Conservation (phyloP, 345 rosid species). For the Bruguiera gymnorhiza region DNA sequence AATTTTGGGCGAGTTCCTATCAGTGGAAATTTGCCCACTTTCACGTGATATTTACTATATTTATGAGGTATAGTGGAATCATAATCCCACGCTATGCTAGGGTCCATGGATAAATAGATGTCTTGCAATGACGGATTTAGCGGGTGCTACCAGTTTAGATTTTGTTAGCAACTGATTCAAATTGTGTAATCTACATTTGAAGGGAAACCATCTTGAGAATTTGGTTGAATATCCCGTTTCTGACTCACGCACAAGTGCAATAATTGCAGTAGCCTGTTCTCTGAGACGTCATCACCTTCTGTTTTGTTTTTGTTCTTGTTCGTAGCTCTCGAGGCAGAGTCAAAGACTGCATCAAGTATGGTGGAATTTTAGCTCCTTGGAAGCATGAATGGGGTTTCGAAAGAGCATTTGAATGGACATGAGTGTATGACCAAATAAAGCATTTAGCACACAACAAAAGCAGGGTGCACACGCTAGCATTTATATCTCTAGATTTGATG, state of each 20-base stretch:
- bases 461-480: slow-evolving; percentile 64
- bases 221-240: not conserved
- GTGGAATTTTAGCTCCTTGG: slow-evolving; percentile 24
- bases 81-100: too few species aligned
- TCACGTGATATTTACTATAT: too few species aligned
- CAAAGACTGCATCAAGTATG: slow-evolving; percentile 39
- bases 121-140: too few species aligned
- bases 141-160: too few species aligned
- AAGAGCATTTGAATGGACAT: slow-evolving; percentile 24
- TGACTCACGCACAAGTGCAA: not conserved
- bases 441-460: slow-evolving; percentile 39
- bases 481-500: slow-evolving; percentile 60
- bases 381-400: slow-evolving; percentile 24
- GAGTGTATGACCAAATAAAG: slow-evolving; percentile 48
- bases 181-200: too few species aligned
- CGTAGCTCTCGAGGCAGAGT: slow-evolving; percentile 29
- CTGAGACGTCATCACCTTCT: slow-evolving; percentile 15
- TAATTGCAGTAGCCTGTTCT: slow-evolving; percentile 8
- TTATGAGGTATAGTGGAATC: too few species aligned
- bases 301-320: slow-evolving; percentile 14
- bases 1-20: too few species aligned
- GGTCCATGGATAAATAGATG: too few species aligned
- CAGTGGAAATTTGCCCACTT: too few species aligned
- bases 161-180: too few species aligned
- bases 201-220: too few species aligned